Evolutionary conservation across 225 moss, liverwort and hornwort genomes (phyloP).

Genomic region (Marchantia polymorpha): DNA sequence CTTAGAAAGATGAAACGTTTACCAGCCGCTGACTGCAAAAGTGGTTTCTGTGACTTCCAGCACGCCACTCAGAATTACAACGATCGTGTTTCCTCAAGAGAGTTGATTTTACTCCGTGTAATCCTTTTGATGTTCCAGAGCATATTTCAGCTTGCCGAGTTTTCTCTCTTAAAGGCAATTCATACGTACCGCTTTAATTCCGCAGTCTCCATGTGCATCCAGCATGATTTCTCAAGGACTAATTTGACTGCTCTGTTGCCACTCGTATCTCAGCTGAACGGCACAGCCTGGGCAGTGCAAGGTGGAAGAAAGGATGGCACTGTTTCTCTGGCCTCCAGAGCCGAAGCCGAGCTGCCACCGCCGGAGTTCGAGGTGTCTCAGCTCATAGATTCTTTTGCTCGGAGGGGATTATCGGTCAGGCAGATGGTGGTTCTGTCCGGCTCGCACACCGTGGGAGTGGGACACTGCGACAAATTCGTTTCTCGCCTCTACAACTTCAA

Average conservation of each 20-base stretch:
- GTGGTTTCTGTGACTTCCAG: background rate
- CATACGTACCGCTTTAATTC: too few relatives aligned
- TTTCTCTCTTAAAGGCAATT: too few relatives aligned
- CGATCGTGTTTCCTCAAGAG: background rate
- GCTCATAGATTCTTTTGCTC: constrained; percentile 5
- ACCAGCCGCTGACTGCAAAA: too few relatives aligned
- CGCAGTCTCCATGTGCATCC: too few relatives aligned
- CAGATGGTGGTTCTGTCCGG: constrained; percentile 17
- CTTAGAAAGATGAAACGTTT: background rate
- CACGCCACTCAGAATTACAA: background rate
- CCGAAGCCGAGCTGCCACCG: background rate
- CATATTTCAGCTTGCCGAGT: too few relatives aligned
- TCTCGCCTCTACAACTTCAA: background rate
- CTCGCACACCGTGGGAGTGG: background rate
- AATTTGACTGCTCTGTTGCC: too few relatives aligned
- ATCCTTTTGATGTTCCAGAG: too few relatives aligned
- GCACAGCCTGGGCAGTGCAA: background rate
- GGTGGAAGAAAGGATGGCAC: constrained; percentile 3
- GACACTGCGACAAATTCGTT: constrained; percentile 4
- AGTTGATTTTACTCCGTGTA: too few relatives aligned
- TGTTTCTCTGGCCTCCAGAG: background rate
- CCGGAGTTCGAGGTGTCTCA: background rate
- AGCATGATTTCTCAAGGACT: too few relatives aligned
- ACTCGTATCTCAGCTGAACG: too few relatives aligned
- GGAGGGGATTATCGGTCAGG: background rate